phyloP scores from a whole-genome alignment of 1,284 basidiomycete genomes.

The Sporisorium reilianum region DNA sequence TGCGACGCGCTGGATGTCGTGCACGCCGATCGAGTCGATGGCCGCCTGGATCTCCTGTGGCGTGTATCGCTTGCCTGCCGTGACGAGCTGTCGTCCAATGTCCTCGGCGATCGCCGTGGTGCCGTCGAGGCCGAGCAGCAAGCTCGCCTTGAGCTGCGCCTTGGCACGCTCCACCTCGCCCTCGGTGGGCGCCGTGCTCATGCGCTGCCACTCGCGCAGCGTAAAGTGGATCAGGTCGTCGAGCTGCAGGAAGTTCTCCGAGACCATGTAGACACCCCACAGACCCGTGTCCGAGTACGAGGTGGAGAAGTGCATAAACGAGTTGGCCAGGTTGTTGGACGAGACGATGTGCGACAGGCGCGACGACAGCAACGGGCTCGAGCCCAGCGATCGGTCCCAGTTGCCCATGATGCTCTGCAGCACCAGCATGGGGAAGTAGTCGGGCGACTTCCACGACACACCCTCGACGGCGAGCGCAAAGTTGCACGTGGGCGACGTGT shows the following conservation, averaged over 20 bases:
- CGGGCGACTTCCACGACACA: slow-evolving; percentile 95
- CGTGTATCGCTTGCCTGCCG: slow-evolving; percentile 81
- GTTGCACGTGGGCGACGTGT: slow-evolving; percentile 87
- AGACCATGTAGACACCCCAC: slow-evolving; percentile 94
- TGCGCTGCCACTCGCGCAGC: slow-evolving; percentile 94
- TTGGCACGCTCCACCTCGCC: slow-evolving; percentile 96
- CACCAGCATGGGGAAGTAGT: slow-evolving; percentile 99
- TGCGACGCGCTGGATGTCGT: slow-evolving; percentile 94
- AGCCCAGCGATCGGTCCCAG: slow-evolving; percentile 98
- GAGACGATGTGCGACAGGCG: slow-evolving; percentile 92
- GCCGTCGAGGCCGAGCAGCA: slow-evolving; percentile 91
- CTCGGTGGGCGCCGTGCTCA: slow-evolving; percentile 86
- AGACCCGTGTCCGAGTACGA: slow-evolving; percentile 99
- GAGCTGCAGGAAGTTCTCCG: slow-evolving; percentile 87
- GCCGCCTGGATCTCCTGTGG: slow-evolving; percentile 94
- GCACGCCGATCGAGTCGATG: slow-evolving; percentile 86
- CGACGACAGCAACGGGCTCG: slow-evolving; percentile 88
- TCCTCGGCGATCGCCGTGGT: slow-evolving; percentile 97
- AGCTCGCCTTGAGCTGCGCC: slow-evolving; percentile 94
- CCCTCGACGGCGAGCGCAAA: slow-evolving; percentile 98
- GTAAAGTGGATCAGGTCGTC: slow-evolving; percentile 96
- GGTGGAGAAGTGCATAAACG: slow-evolving; percentile 99
- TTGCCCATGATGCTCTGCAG: slow-evolving; percentile 99
- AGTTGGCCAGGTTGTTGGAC: slow-evolving; percentile 96
- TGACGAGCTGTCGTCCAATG: slow-evolving; percentile 96